Evolutionary conservation across 306 rosid genomes (phyloP), one percentile per base, ranked within the genome.

Genomic region (Sphenostylis stenocarpa): DNA sequence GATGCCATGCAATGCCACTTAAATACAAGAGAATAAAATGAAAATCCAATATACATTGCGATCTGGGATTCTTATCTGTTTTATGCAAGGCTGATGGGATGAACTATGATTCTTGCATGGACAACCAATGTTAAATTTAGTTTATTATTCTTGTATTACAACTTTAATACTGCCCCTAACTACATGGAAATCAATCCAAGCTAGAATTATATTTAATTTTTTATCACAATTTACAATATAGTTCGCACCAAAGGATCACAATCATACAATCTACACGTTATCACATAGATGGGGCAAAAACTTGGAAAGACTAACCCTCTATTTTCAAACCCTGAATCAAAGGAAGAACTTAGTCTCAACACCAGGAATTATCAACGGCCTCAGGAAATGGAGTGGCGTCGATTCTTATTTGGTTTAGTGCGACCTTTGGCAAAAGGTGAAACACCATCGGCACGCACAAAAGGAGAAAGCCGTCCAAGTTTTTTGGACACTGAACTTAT

Each of bases 361-460:
- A 67, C 48, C 60, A 45, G 74, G 21, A 45, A 71, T 41, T 39
- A 70, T 31, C 70, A 48, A 56, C 14, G 83, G 68, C 24, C 72
- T 92, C 83, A 96, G 21, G 99, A 96, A 41, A 93, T 82, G 7
- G 99, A 96, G 77, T 96, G 98, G 44, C 99, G 92, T 63, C 98
- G 85, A 51, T 89, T 82, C 85, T 86, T 96, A 82, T 78, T 76
- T 13, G 94, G 88, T 77, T 81, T 91, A 20, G 85, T 70, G 17
- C 79, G 84, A 52, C 81, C 84, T 88, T 86, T 96, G 49, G 84
- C 8, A 78, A 69, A 82, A 41, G 86, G 76, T 3, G 83, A 2
- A 51, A 81, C 14, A 34, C 98, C 91, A 44, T 91, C 95, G 4
- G 85, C 68, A 7, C 97, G 93, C n/a, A 84, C 49, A 28, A 95